Percentiles rank a stretch among this genome's conserved stretches.
These are phyloP conservation scores for Hemileccinum hortonii DNA, from an alignment of 1,284 basidiomycete genomes.

Conservation along the genomic window DNA sequence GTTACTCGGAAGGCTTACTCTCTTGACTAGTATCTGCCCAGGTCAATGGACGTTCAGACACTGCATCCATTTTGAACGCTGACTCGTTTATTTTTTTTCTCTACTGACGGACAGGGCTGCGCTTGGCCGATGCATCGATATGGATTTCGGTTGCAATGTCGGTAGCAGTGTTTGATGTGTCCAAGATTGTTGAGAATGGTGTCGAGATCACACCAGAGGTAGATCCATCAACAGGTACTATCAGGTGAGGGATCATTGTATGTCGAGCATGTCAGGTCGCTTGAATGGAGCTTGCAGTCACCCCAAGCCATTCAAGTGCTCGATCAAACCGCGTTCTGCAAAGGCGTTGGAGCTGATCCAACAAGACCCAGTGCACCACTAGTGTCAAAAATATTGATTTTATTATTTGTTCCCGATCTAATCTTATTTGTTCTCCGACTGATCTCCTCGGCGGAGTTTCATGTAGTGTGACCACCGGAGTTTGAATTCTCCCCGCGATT, in stretches of 20 bases:
- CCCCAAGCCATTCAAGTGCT: conserved; percentile 60
- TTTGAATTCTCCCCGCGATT: conserved; percentile 10
- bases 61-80: background rate
- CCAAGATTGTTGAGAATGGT: conserved; percentile 33
- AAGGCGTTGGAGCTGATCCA: conserved; percentile 53
- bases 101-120: conserved; percentile 38
- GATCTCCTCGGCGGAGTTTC: background rate
- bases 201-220: conserved; percentile 48
- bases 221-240: conserved; percentile 55
- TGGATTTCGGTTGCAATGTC: conserved; percentile 56
- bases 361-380: conserved; percentile 36
- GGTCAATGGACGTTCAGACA: conserved; percentile 33
- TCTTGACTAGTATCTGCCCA: conserved; percentile 49
- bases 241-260: conserved; percentile 40
- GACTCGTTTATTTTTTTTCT: conserved; percentile 3
- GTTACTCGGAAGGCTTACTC: conserved; percentile 8
- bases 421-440: too few species aligned
- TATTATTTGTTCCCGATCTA: too few species aligned
- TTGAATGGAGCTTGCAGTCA: conserved; percentile 41
- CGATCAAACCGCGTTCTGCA: conserved; percentile 56
- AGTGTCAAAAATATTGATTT: background rate
- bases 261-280: background rate
- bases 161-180: conserved; percentile 48
- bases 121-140: conserved; percentile 57
- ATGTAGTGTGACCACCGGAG: background rate